Evolutionary conservation across 192 early-diverging fungal genomes (phyloP).

Genomic region (Dispira parvispora): DNA sequence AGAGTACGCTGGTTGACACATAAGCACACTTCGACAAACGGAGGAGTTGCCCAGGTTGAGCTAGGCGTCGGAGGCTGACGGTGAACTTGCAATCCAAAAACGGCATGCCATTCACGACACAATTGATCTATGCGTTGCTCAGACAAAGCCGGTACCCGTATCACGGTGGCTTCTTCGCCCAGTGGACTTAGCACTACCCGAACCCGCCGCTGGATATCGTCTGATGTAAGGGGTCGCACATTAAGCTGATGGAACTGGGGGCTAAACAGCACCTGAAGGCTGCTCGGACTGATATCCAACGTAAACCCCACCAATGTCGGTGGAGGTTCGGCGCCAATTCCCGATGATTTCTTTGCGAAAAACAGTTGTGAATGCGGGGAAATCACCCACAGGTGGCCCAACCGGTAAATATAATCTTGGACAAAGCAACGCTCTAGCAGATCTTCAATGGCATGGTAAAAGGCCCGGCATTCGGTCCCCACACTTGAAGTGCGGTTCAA

Average conservation of each 20-base stretch:
- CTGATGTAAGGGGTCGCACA: not conserved
- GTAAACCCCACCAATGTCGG: not conserved
- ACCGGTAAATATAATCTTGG: not conserved
- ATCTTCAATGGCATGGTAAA: conserved; percentile 1
- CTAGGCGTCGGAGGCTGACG: not conserved
- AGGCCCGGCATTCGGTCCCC: not conserved
- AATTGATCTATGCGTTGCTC: not conserved
- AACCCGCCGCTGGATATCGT: not conserved
- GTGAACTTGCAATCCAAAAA: not conserved
- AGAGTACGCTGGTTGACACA: not conserved
- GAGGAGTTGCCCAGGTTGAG: not conserved
- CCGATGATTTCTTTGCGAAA: not conserved
- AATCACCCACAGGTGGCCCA: not conserved
- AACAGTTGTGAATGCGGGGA: not conserved
- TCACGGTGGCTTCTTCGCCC: not conserved
- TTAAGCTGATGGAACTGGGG: conserved; percentile 3
- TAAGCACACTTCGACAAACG: not conserved
- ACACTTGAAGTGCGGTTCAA: not conserved
- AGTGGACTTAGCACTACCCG: conserved; percentile 4
- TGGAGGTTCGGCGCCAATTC: not conserved
- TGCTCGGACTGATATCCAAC: not conserved
- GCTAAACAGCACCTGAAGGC: not conserved
- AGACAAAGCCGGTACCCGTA: not conserved
- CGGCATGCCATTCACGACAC: not conserved
- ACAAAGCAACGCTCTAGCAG: not conserved